Evolutionary conservation across 139 green algal species (phyloP), one percentile per base, ranked within the genome.

Genomic region (Spirogloea muscicola): DNA sequence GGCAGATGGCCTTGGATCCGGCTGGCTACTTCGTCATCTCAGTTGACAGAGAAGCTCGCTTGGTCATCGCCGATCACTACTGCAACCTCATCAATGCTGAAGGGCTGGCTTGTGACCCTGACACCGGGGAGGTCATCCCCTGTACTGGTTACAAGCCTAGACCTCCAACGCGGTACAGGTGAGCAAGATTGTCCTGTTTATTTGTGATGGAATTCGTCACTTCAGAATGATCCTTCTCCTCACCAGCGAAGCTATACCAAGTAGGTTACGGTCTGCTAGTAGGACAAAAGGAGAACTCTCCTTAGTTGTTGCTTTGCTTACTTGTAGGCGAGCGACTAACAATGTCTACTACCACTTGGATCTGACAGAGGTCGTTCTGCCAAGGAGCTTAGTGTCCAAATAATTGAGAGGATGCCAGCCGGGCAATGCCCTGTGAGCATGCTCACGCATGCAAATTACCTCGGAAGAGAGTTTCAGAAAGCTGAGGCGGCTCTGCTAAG

Each of bases 361-460:
- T n/a, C 46, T 55, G 84, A 51, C 81, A 78, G 48, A 31, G 85
- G 85, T 6, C 74, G 65, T n/a, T 89, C 80, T 3, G 86, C 86
- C 3, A 90, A 90, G 77, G 74, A 85, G 59, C 33, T 90, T 2
- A 84, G 66, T 10, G 86, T 90, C 21, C 42, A 51, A 39, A 84
- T 90, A 9, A 29, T 90, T 10, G 86, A 90, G 51, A 27, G 27
- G 29, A 13, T 18, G 5, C 55, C 68, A 18, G 46, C 46, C 21
- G 33, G 29, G 6, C 6, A 78, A 58, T 59, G 52, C 51, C 36
- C 61, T n/a, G 18, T 79, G 31, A 87, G 65, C 21, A 84, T 84
- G 72, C 70, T 90, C 38, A 84, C 75, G 44, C 86, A 90, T 72
- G 86, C 86, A 0, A 89, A 89, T 62, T 90, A 90, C 57, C 51